These are phyloP conservation scores for Mycena belliarum DNA, from an alignment of 768 basidiomycete genomes.

Conservation along the genomic window DNA sequence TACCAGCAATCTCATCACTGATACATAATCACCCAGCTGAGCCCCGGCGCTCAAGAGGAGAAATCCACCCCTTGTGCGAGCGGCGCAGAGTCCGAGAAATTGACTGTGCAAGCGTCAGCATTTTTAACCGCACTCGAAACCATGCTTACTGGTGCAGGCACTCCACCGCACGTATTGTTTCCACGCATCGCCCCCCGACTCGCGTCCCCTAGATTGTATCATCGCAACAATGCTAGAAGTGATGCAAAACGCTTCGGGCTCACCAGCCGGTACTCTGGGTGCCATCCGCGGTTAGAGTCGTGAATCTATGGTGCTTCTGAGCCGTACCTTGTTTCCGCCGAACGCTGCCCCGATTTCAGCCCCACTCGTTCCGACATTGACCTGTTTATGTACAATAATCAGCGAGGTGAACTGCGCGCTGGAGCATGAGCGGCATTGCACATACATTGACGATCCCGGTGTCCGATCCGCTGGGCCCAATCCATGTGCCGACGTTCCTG, in stretches of 20 bases:
- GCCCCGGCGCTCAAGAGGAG: conserved; percentile 49
- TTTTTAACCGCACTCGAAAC: conserved; percentile 4
- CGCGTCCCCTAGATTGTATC: conserved; percentile 71
- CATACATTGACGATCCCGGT: conserved; percentile 88
- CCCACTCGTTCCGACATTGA: conserved; percentile 61
- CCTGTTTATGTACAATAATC: conserved; percentile 39
- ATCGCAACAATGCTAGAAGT: conserved; percentile 25
- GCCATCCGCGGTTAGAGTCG: conserved; percentile 14
- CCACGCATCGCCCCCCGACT: conserved; percentile 99
- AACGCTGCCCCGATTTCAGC: conserved; percentile 80
- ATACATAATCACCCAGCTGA: too few species aligned
- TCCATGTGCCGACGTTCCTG: conserved; percentile 86
- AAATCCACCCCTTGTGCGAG: conserved; percentile 95
- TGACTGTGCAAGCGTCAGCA: conserved; percentile 47
- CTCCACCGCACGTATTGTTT: conserved; percentile 94
- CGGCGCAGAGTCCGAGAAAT: conserved; percentile 87
- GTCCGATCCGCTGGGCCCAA: conserved; percentile 87
- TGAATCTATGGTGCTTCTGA: conserved; percentile 5
- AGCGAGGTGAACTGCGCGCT: background rate
- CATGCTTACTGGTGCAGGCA: conserved; percentile 68
- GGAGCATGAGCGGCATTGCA: conserved; percentile 28
- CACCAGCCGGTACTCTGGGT: conserved; percentile 81
- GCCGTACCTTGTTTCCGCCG: conserved; percentile 85
- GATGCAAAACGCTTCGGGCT: conserved; percentile 31
- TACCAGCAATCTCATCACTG: conserved; percentile 1